A percentile compares a stretch with the other conserved stretches of the same genome.
phyloP scores from a whole-genome alignment of 768 basidiomycete genomes.

The Gymnopilus dilepis region DNA sequence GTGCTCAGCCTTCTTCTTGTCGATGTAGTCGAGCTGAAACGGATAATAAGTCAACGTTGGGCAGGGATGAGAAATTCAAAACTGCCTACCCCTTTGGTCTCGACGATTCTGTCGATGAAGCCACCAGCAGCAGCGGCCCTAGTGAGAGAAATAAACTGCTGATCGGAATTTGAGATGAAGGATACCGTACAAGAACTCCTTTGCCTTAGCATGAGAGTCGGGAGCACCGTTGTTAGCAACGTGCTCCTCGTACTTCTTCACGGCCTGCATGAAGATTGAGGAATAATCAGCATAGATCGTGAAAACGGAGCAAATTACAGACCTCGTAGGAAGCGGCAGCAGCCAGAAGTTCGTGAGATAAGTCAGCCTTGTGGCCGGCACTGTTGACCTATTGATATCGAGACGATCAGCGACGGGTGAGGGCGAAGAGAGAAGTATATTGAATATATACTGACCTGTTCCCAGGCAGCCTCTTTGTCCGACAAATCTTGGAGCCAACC shows the following conservation, averaged over 20 bases:
- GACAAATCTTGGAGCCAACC: not conserved
- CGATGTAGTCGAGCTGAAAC: not conserved
- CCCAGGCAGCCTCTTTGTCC: constrained; percentile 3
- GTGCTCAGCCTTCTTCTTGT: constrained; percentile 3
- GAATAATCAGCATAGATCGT: not conserved
- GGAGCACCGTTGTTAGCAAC: not conserved
- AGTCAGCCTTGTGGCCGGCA: constrained; percentile 1
- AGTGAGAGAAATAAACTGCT: too few relatives aligned
- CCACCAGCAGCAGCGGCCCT: constrained; percentile 2
- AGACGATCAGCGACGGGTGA: not conserved
- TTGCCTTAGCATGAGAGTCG: not conserved
- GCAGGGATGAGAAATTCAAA: not conserved
- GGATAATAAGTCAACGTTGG: not conserved
- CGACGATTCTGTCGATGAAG: constrained; percentile 1
- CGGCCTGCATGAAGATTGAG: not conserved
- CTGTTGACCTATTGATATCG: not conserved
- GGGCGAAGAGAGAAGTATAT: not conserved
- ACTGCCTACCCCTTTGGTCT: constrained; percentile 1
- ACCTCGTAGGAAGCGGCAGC: constrained; percentile 4
- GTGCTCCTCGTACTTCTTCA: not conserved
- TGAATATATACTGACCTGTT: not conserved
- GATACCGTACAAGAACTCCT: not conserved
- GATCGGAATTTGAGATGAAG: too few relatives aligned
- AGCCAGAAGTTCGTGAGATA: not conserved
- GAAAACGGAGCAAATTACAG: not conserved